A percentile compares a stretch with the other conserved stretches of the same genome.
These are phyloP conservation scores for Zymoseptoria passerinii DNA, from an alignment of 2,329 filamentous ascomycete genomes.

Conservation along the genomic window DNA sequence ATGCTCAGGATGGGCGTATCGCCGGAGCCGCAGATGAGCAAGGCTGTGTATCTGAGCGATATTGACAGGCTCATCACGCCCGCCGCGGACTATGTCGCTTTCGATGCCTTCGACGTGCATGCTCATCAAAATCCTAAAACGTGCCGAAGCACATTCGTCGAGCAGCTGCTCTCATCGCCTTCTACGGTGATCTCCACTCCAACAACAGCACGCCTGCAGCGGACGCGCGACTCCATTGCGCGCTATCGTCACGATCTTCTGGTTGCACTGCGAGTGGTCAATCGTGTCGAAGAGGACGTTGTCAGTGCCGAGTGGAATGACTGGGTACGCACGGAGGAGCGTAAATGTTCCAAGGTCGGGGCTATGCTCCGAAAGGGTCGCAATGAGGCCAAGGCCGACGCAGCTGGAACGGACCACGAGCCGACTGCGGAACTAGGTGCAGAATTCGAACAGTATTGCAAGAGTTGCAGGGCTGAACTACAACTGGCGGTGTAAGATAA, in stretches of 20 bases:
- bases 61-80: slow-evolving; percentile 53
- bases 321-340: slow-evolving; percentile 75
- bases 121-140: slow-evolving; percentile 9
- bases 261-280: slow-evolving; percentile 83
- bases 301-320: slow-evolving; percentile 85
- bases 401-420: not conserved
- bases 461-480: not conserved
- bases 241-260: slow-evolving; percentile 81
- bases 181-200: slow-evolving; percentile 2
- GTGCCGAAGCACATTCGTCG: slow-evolving; percentile 28
- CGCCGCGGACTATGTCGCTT: slow-evolving; percentile 19
- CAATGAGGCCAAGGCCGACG: not conserved
- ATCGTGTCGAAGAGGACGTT: slow-evolving; percentile 79
- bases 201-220: slow-evolving; percentile 51
- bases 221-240: slow-evolving; percentile 75
- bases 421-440: not conserved
- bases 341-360: slow-evolving; percentile 60
- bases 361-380: slow-evolving; percentile 35
- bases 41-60: slow-evolving; percentile 74
- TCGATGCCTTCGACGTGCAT: slow-evolving; percentile 1
- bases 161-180: slow-evolving; percentile 18
- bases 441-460: not conserved
- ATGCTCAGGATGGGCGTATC: slow-evolving; percentile 74
- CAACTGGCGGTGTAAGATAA: not conserved
- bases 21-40: slow-evolving; percentile 73